These are phyloP conservation scores for Teunomyces kruisii DNA, from an alignment of 805 yeast species.

Conservation along the genomic window DNA sequence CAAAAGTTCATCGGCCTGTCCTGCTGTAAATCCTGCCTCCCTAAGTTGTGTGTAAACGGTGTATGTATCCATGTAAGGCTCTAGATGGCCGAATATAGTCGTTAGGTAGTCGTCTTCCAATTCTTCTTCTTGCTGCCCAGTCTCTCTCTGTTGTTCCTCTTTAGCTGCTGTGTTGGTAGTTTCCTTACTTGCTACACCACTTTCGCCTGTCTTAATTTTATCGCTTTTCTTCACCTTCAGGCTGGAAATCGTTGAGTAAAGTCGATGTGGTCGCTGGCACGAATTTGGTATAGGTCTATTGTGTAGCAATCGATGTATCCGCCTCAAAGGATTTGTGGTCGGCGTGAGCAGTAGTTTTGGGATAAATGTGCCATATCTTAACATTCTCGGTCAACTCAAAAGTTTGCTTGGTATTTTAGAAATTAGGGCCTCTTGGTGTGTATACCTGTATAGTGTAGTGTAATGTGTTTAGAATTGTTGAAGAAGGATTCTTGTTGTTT, in stretches of 20 bases:
- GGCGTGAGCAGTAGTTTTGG: not conserved
- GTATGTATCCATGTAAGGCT: conserved; percentile 48
- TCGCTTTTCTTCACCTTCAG: not conserved
- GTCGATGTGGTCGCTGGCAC: not conserved
- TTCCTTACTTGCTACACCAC: not conserved
- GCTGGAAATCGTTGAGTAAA: not conserved
- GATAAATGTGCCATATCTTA: conserved; percentile 1
- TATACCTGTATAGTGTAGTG: not conserved
- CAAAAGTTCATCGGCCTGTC: conserved; percentile 62
- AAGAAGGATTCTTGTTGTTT: not conserved
- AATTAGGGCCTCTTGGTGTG: too few relatives aligned
- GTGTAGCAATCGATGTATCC: not conserved
- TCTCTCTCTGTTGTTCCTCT: not conserved
- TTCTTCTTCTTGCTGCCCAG: conserved; percentile 6
- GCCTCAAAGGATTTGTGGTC: not conserved
- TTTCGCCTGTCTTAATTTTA: too few relatives aligned
- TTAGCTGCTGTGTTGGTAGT: not conserved
- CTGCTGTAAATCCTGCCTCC: conserved; percentile 56
- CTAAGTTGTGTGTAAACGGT: conserved; percentile 53
- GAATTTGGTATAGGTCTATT: not conserved
- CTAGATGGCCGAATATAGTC: conserved; percentile 55
- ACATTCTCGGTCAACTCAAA: not conserved
- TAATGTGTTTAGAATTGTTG: not conserved
- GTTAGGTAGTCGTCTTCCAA: conserved; percentile 38
- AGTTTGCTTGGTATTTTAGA: not conserved